phyloP scores from a whole-genome alignment of 805 yeast species.

The Kodamaea jinghongensis region DNA sequence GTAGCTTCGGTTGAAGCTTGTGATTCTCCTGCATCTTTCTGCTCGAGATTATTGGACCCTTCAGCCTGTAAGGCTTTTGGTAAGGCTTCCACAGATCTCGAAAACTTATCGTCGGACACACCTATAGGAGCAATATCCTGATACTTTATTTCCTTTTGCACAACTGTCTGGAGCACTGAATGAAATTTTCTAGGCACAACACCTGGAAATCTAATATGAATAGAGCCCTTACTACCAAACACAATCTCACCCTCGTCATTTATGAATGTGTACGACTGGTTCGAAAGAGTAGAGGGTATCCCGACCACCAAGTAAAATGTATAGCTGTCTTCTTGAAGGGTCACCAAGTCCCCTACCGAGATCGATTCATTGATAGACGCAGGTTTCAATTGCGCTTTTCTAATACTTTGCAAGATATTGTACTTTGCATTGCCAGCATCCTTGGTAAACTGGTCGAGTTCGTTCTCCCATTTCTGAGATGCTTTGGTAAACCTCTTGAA shows the following conservation, averaged over 20 bases:
- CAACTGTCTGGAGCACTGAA: constrained; percentile 18
- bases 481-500: constrained; percentile 17
- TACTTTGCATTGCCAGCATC: neutral
- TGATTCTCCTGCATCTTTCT: neutral
- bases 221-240: constrained; percentile 42
- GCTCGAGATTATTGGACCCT: neutral
- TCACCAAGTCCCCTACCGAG: constrained; percentile 62
- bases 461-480: constrained; percentile 20
- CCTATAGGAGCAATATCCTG: constrained; percentile 39
- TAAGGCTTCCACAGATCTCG: constrained; percentile 20
- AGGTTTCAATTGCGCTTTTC: constrained; percentile 11
- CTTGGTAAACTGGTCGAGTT: constrained; percentile 1
- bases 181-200: constrained; percentile 42
- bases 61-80: constrained; percentile 12
- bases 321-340: constrained; percentile 43
- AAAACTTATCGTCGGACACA: constrained; percentile 28
- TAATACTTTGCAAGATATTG: constrained; percentile 4
- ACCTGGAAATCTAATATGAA: constrained; percentile 54
- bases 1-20: neutral
- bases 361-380: constrained; percentile 18
- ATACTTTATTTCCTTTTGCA: constrained; percentile 29
- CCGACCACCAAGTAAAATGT: constrained; percentile 54
- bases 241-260: constrained; percentile 55
- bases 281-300: constrained; percentile 47
- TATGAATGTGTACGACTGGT: constrained; percentile 56